Base-by-base conservation (phyloP, 345 rosid species). In the Salix viminalis region DNA sequence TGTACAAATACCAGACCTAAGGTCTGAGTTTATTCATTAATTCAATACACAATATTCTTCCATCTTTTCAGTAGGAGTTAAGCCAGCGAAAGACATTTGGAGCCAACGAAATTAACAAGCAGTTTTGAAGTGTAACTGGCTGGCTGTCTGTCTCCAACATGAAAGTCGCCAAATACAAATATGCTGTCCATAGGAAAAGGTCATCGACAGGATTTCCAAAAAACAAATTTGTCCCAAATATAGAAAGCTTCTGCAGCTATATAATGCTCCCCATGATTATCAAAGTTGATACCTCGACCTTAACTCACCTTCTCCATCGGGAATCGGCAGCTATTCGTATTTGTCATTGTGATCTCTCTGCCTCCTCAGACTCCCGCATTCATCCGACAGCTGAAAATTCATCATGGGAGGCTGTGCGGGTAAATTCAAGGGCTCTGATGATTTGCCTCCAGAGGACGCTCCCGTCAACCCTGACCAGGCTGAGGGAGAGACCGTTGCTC, bases 391-490 rank as follows among this genome's bases (percentile, higher is more conserved):
- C 23, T 36, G 18, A 18, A 18, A 5, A 13, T 71, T 21, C 54
- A 82, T 66, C 71, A 87, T 87, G 92, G 90, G 92, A 72, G 89
- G 73, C 58, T 76, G 79, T 56, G 79, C 79, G 13, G 66, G 44
- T 50, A 76, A 41, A 76, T 68, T 68, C 54, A 76, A 68, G 73
- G 73, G 39, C 6, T 39, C 28, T 26, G 72, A 67, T 16, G 54
- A 54, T 36, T 18, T 39, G 34, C 15, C 7, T 28, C 58, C 67
- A 24, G 72, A 60, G 73, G 70, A 74, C 0, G 77, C 56, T 50
- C 64, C 84, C 41, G 52, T 70, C 46, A 72, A 13, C 78, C 81
- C 77, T 28, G 71, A 69, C 74, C 71, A 83, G 71, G 6, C 54
- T 71, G 67, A 76, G 70, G 62, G 19, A 28, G 83, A 83, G 48